phyloP scores from a whole-genome alignment of 495 filamentous ascomycete species.

The Lindgomyces ingoldianus region DNA sequence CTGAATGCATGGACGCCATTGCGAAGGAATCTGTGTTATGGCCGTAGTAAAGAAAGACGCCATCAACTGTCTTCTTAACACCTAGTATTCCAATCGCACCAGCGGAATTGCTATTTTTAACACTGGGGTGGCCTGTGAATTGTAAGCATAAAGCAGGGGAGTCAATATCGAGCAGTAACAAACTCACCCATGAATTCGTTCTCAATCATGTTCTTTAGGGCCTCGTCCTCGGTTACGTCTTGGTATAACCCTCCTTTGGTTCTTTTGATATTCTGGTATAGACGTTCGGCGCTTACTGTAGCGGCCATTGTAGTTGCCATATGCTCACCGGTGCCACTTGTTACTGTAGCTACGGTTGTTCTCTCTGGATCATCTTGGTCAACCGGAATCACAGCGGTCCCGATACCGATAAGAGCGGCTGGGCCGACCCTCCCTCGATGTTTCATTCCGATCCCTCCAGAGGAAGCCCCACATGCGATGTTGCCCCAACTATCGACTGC shows the following conservation, averaged over 20 bases:
- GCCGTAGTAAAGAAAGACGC: conserved; percentile 77
- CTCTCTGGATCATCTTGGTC: conserved; percentile 61
- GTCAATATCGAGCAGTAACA: neutral
- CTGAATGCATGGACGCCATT: conserved; percentile 79
- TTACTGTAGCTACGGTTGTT: conserved; percentile 72
- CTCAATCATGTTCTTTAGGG: conserved; percentile 69
- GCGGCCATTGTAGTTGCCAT: conserved; percentile 91
- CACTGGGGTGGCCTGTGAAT: conserved; percentile 66
- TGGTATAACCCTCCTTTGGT: conserved; percentile 60
- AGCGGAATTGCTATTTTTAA: conserved; percentile 65
- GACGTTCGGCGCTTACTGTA: conserved; percentile 69
- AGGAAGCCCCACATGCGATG: conserved; percentile 96
- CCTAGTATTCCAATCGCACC: conserved; percentile 82
- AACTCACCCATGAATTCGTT: conserved; percentile 73
- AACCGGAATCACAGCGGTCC: conserved; percentile 78
- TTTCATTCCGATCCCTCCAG: conserved; percentile 99
- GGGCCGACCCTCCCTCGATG: conserved; percentile 87
- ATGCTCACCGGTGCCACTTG: conserved; percentile 94
- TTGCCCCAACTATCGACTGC: conserved; percentile 81
- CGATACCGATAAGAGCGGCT: conserved; percentile 87
- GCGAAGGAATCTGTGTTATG: conserved; percentile 95
- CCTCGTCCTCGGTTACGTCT: conserved; percentile 67
- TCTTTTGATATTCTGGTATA: conserved; percentile 67
- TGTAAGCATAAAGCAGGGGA: conserved; percentile 28
- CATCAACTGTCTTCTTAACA: conserved; percentile 72